phyloP scores from a whole-genome alignment of 2,329 filamentous ascomycete species.

The Ophiostoma sp. region DNA sequence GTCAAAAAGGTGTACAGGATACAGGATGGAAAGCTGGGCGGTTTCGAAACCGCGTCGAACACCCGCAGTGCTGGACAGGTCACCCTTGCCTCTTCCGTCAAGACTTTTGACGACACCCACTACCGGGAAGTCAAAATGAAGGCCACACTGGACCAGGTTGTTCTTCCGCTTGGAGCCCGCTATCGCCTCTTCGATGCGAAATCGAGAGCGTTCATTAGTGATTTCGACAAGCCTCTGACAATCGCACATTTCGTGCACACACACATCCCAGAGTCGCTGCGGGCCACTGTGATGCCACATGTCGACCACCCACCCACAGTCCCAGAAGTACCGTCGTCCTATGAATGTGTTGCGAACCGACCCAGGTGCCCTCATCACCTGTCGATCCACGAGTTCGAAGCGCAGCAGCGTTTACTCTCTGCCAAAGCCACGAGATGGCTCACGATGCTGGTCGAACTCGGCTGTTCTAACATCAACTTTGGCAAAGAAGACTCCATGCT shows the following conservation, averaged over 20 bases:
- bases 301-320: conserved; percentile 31
- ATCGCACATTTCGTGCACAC: conserved; percentile 43
- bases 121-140: conserved; percentile 41
- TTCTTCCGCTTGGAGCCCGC: conserved; percentile 42
- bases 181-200: conserved; percentile 44
- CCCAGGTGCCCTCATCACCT: conserved; percentile 42
- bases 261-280: conserved; percentile 31
- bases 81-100: conserved; percentile 19
- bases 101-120: conserved; percentile 38
- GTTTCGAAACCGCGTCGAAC: not conserved
- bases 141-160: conserved; percentile 38
- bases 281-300: conserved; percentile 34
- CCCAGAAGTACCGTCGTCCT: conserved; percentile 45
- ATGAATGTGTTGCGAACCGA: conserved; percentile 48
- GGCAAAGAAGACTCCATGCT: conserved; percentile 46
- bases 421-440: conserved; percentile 46
- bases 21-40: not conserved
- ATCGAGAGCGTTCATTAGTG: conserved; percentile 37
- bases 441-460: conserved; percentile 42
- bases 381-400: conserved; percentile 48
- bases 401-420: conserved; percentile 45
- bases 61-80: not conserved
- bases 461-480: conserved; percentile 53
- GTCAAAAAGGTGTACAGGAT: not conserved
- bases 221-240: conserved; percentile 32